Conservation (phyloP, 2,329 filamentous ascomycete species). For the Diatrype stigma region DNA sequence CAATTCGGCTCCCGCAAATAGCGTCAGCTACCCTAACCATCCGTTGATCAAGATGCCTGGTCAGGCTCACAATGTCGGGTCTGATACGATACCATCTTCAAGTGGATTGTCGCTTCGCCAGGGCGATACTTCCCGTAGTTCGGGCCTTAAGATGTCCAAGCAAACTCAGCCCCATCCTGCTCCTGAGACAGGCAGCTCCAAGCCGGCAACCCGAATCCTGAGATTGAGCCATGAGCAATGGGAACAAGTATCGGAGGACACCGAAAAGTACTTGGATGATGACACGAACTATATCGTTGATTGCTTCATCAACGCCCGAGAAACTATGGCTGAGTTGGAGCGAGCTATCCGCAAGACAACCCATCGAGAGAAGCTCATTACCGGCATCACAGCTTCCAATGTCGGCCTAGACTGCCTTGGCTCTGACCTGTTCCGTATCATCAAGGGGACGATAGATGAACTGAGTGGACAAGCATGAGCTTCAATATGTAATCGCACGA, state of each 20-base stretch:
- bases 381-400: neutral
- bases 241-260: neutral
- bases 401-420: neutral
- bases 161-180: neutral
- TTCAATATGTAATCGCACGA: no score
- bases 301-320: neutral
- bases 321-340: neutral
- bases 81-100: neutral
- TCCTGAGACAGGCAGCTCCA: neutral
- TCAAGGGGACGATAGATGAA: neutral
- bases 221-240: neutral
- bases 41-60: conserved; percentile 1
- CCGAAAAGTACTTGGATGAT: neutral
- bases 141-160: no score
- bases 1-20: neutral
- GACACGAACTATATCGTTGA: neutral
- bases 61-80: neutral
- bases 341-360: neutral
- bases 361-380: neutral
- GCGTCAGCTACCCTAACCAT: conserved; percentile 11
- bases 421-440: neutral
- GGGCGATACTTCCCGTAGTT: neutral
- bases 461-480: no score
- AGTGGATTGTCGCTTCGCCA: neutral
- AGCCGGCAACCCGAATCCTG: neutral